Evolutionary conservation across 371 early-diverging fungal genomes (phyloP).

Genomic region (Dichotomocladium elegans): DNA sequence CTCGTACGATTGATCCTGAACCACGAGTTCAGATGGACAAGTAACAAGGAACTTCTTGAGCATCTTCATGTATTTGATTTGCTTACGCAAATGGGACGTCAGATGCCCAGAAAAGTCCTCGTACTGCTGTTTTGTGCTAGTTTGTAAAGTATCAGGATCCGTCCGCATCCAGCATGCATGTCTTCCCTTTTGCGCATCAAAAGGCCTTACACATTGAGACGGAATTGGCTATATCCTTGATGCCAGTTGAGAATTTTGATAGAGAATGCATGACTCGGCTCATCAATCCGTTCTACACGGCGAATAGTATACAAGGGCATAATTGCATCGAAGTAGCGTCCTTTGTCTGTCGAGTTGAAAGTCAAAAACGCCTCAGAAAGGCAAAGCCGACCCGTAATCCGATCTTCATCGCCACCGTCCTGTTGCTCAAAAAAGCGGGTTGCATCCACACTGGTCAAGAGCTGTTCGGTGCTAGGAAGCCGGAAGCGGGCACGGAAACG

Average conservation of each 20-base stretch:
- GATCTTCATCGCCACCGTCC: slow-evolving; percentile 3
- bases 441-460: slow-evolving; percentile 54
- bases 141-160: background rate
- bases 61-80: slow-evolving; percentile 72
- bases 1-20: slow-evolving; percentile 54
- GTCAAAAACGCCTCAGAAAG: slow-evolving; percentile 85
- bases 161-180: too few species aligned
- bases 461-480: slow-evolving; percentile 63
- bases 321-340: slow-evolving; percentile 56
- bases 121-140: slow-evolving; percentile 26
- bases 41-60: slow-evolving; percentile 81
- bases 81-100: slow-evolving; percentile 48
- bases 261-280: slow-evolving; percentile 31
- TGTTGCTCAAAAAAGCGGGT: slow-evolving; percentile 34
- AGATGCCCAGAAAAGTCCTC: slow-evolving; percentile 53
- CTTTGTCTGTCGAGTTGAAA: slow-evolving; percentile 61
- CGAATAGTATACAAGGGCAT: slow-evolving; percentile 89
- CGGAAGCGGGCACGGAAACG: slow-evolving; percentile 73
- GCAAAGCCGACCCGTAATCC: slow-evolving; percentile 59
- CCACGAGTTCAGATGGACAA: slow-evolving; percentile 71
- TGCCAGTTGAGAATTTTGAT: slow-evolving; percentile 66
- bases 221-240: slow-evolving; percentile 47
- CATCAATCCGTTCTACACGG: slow-evolving; percentile 76
- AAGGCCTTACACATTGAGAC: slow-evolving; percentile 24
- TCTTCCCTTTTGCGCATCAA: background rate